These are phyloP conservation scores for Ulmus americana DNA, from an alignment of 331 rosid species.

Conservation along the genomic window DNA sequence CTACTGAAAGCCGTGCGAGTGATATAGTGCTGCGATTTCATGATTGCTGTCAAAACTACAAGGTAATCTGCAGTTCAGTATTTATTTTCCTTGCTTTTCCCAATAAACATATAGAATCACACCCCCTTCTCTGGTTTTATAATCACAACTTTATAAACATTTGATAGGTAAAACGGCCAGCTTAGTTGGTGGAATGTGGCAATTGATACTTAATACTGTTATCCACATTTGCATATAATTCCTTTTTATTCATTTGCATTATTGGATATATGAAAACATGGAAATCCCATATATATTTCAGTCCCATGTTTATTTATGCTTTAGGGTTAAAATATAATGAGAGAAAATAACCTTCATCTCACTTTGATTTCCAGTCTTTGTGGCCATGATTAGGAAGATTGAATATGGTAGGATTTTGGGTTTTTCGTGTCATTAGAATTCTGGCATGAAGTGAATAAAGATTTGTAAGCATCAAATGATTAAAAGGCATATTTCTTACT, in stretches of 20 bases:
- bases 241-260: background rate
- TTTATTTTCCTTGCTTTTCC: slow-evolving; percentile 4
- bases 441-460: too few species aligned
- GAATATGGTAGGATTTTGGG: too few species aligned
- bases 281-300: background rate
- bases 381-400: too few species aligned
- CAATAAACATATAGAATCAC: background rate
- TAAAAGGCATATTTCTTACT: too few species aligned
- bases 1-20: slow-evolving; percentile 83
- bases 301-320: background rate
- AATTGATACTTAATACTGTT: background rate
- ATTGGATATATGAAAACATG: background rate
- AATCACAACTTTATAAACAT: background rate
- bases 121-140: background rate
- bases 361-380: too few species aligned
- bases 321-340: background rate
- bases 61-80: slow-evolving; percentile 41
- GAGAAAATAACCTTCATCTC: background rate
- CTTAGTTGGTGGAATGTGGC: background rate
- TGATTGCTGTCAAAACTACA: slow-evolving; percentile 73
- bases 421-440: too few species aligned
- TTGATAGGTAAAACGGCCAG: background rate
- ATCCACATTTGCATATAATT: background rate
- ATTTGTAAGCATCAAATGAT: too few species aligned
- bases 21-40: slow-evolving; percentile 67